phyloP scores from a whole-genome alignment of 2,329 filamentous ascomycete species.

The Stemphylium beticola region DNA sequence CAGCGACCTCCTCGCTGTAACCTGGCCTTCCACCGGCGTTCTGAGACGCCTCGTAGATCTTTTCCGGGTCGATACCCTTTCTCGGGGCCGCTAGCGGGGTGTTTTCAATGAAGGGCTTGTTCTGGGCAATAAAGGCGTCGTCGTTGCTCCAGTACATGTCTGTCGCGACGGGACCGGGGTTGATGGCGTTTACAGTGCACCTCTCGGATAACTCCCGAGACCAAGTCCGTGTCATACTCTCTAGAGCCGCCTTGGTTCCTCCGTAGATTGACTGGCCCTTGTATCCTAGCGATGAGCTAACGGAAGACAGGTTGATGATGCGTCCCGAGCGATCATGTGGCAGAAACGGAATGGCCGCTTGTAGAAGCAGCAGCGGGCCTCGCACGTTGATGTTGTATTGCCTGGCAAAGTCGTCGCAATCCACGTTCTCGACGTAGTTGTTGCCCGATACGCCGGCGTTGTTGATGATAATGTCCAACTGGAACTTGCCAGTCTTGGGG shows the following conservation, averaged over 20 bases:
- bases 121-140: conserved; percentile 63
- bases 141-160: conserved; percentile 68
- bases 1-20: conserved; percentile 74
- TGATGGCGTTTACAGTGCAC: conserved; percentile 69
- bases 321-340: conserved; percentile 70
- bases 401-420: conserved; percentile 68
- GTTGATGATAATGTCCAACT: conserved; percentile 85
- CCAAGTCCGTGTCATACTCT: conserved; percentile 74
- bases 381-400: conserved; percentile 83
- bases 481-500: conserved; percentile 62
- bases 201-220: conserved; percentile 66
- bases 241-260: conserved; percentile 70
- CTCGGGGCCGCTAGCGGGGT: conserved; percentile 70
- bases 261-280: conserved; percentile 67
- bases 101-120: conserved; percentile 66
- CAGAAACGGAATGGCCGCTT: conserved; percentile 74
- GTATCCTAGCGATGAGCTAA: conserved; percentile 65
- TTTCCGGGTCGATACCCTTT: conserved; percentile 65
- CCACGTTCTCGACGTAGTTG: conserved; percentile 67
- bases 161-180: conserved; percentile 67
- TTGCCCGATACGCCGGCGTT: conserved; percentile 77
- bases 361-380: conserved; percentile 77
- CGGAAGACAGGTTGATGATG: conserved; percentile 67
- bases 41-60: conserved; percentile 54
- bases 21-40: conserved; percentile 61